These are phyloP conservation scores for Diaporthe sp. DNA, from an alignment of 2,329 filamentous ascomycete genomes.

Conservation along the genomic window DNA sequence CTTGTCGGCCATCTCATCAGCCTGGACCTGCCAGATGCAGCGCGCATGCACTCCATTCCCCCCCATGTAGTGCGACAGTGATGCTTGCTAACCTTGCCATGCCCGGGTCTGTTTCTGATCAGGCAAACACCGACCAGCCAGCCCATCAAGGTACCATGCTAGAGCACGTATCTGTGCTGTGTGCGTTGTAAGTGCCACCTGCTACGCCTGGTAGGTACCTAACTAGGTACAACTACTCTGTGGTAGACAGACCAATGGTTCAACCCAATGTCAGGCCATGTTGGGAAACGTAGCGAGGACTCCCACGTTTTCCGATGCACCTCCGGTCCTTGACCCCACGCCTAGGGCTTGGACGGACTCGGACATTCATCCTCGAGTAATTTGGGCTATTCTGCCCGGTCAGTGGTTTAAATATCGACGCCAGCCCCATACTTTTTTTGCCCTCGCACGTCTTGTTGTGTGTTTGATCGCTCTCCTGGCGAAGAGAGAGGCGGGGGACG, in stretches of 20 bases:
- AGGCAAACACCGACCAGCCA: constrained; percentile 10
- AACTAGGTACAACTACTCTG: neutral
- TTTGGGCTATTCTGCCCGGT: neutral
- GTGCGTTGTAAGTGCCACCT: neutral
- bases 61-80: constrained; percentile 35
- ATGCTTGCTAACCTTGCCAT: constrained; percentile 16
- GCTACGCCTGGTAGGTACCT: neutral
- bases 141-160: constrained; percentile 3
- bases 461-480: neutral
- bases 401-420: neutral
- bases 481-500: neutral
- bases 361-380: neutral
- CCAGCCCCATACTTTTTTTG: neutral
- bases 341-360: constrained; percentile 10
- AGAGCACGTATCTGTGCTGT: neutral
- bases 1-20: constrained; percentile 6
- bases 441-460: neutral
- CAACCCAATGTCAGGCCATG: constrained; percentile 27
- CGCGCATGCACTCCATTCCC: constrained; percentile 15
- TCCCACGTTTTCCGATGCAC: constrained; percentile 23
- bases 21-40: constrained; percentile 40
- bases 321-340: constrained; percentile 27
- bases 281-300: constrained; percentile 24
- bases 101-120: neutral
- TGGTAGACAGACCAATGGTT: neutral